phyloP scores from a whole-genome alignment of 495 filamentous ascomycete species.

The Darksidea phi region DNA sequence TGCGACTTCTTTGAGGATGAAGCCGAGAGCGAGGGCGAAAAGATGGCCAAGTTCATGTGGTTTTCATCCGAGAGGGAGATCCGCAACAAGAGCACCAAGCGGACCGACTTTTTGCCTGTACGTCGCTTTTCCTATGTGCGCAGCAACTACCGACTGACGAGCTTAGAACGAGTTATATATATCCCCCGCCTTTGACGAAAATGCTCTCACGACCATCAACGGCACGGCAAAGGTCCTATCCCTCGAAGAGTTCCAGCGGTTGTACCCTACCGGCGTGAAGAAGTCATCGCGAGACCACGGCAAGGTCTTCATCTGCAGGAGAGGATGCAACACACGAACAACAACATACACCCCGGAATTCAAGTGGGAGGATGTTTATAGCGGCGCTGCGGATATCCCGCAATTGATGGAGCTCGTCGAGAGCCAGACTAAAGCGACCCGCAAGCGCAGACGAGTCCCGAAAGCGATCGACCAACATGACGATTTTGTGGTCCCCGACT shows the following conservation, averaged over 20 bases:
- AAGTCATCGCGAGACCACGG: constrained; percentile 72
- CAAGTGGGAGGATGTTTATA: constrained; percentile 80
- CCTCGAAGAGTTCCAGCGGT: constrained; percentile 57
- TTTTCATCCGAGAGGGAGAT: constrained; percentile 91
- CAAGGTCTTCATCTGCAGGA: constrained; percentile 86
- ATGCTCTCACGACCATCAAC: constrained; percentile 85
- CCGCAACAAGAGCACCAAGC: constrained; percentile 74
- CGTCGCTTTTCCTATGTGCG: too few species aligned
- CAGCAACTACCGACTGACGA: constrained; percentile 8
- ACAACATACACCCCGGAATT: constrained; percentile 93
- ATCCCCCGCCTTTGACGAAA: constrained; percentile 77
- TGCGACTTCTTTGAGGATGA: constrained; percentile 63
- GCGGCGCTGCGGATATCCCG: constrained; percentile 60
- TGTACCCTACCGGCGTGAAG: constrained; percentile 76
- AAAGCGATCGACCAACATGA: constrained; percentile 48
- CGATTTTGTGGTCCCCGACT: constrained; percentile 46
- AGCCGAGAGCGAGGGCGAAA: constrained; percentile 49
- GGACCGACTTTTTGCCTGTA: constrained; percentile 73
- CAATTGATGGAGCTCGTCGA: constrained; percentile 64
- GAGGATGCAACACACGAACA: constrained; percentile 83
- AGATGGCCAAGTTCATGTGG: constrained; percentile 80
- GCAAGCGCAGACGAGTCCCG: constrained; percentile 51
- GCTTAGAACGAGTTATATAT: constrained; percentile 85
- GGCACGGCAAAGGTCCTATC: constrained; percentile 83
- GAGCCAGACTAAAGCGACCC: constrained; percentile 67